Evolutionary conservation across 495 filamentous ascomycete species (phyloP).

Genomic region (Aspergillus incahuasiensis): DNA sequence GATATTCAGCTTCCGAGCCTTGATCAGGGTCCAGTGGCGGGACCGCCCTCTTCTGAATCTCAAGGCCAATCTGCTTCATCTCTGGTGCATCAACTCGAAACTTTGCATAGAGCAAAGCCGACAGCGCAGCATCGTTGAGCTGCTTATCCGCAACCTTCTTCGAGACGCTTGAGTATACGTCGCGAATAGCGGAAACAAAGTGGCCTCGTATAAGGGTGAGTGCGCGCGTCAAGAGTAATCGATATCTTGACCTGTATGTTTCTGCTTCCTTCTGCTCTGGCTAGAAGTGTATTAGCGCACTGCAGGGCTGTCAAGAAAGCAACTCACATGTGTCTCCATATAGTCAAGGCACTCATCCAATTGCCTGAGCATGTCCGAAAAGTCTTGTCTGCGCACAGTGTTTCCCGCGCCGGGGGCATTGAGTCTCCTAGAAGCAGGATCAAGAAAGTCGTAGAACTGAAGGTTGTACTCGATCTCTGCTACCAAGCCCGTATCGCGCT

Average conservation of each 20-base stretch:
- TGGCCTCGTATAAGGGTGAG: slow-evolving; percentile 82
- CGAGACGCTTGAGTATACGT: slow-evolving; percentile 64
- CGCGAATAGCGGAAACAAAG: slow-evolving; percentile 66
- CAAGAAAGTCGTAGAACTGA: slow-evolving; percentile 86
- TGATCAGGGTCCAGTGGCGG: slow-evolving; percentile 55
- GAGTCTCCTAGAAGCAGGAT: slow-evolving; percentile 80
- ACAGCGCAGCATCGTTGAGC: slow-evolving; percentile 72
- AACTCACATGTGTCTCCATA: slow-evolving; percentile 72
- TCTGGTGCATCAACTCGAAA: slow-evolving; percentile 66
- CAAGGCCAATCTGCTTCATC: slow-evolving; percentile 59
- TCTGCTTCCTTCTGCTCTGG: slow-evolving; percentile 79
- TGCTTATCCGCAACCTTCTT: slow-evolving; percentile 66
- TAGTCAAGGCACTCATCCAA: slow-evolving; percentile 87
- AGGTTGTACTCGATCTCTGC: slow-evolving; percentile 80
- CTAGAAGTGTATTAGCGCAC: slow-evolving; percentile 33
- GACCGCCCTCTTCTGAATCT: slow-evolving; percentile 65
- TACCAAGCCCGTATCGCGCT: slow-evolving; percentile 66
- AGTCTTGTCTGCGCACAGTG: slow-evolving; percentile 73
- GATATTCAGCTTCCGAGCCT: slow-evolving; percentile 62
- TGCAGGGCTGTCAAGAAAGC: slow-evolving; percentile 13
- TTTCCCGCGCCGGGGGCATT: slow-evolving; percentile 88
- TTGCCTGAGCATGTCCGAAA: slow-evolving; percentile 77
- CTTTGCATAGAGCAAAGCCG: slow-evolving; percentile 72
- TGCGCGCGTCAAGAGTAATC: slow-evolving; percentile 65
- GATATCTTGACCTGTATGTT: slow-evolving; percentile 69